Percentiles rank a stretch among this genome's conserved stretches.
Evolutionary conservation across 2,329 filamentous ascomycete species (phyloP).

Genomic region (Hypocrella siamensis): DNA sequence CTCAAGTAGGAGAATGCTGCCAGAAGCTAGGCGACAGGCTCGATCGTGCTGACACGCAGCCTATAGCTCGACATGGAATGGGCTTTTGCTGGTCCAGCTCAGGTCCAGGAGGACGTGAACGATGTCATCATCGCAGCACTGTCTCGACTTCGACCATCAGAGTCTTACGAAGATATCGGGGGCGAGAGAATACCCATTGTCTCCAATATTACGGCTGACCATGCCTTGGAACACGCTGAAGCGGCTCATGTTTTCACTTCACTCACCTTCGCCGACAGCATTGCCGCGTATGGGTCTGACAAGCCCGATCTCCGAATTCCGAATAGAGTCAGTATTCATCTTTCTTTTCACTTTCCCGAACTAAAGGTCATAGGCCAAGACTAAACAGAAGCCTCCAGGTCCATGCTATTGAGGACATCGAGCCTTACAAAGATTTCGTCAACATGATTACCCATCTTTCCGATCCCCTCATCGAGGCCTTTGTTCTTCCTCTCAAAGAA

Average conservation of each 20-base stretch:
- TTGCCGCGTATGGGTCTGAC: conserved; percentile 70
- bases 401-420: conserved; percentile 42
- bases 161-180: conserved; percentile 48
- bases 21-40: conserved; percentile 1
- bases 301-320: conserved; percentile 79
- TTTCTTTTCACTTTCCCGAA: not conserved
- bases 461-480: conserved; percentile 58
- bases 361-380: not conserved
- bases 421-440: conserved; percentile 43
- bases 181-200: conserved; percentile 18
- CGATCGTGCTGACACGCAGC: not conserved
- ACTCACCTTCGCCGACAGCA: conserved; percentile 32
- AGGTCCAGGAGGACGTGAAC: conserved; percentile 18
- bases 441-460: conserved; percentile 57
- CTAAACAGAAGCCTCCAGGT: conserved; percentile 35
- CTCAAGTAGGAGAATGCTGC: conserved; percentile 45
- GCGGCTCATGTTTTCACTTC: conserved; percentile 17
- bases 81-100: conserved; percentile 53
- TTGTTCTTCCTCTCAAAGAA: conserved; percentile 46
- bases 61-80: conserved; percentile 81
- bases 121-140: conserved; percentile 17
- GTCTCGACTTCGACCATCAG: conserved; percentile 11
- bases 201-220: conserved; percentile 8
- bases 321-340: conserved; percentile 33
- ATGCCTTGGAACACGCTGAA: conserved; percentile 6